Evolutionary conservation across 345 rosid species (phyloP), one percentile per base, ranked within the genome.

Genomic region (Melaleuca alternifolia): DNA sequence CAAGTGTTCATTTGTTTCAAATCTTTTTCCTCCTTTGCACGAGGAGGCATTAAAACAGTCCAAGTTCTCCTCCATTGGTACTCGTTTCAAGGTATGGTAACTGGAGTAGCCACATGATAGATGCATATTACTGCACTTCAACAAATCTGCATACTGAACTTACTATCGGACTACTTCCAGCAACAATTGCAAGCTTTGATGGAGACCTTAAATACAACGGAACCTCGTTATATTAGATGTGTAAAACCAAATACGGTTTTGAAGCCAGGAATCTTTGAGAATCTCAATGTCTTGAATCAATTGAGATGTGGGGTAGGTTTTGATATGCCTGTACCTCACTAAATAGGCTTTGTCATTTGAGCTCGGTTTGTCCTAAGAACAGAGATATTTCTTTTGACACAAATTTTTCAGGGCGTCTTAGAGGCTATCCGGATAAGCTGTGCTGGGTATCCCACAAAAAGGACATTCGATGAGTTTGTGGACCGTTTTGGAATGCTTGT

Each of bases 341-440:
- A 62, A 62, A 62, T 62, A 62, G 76, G 44, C 84, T 76, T 33
- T 85, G 65, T 37, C 79, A 56, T 46, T 20, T 51, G 44, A 30
- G 21, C 33, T 83, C 50, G 84, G 26, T 56, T 86, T 33, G 75
- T 86, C 83, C 37, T 30, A 62, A 30, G 44, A 62, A 30, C 30
- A 41, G 76, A 62, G 23, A 30, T 62, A 30, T 15, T 61, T 28
- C 76, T 62, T 30, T 30, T 16, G 75, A 30, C 44, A 62, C 44
- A 5, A 62, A 30, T 30, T 62, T 44, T 88, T 50, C 87, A 97
- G 99, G 99, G 99, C 90, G 99, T 97, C 85, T 95, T 97, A 86
- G 99, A 97, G 93, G 99, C 99, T 86, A 97, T 97, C 88, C 94
- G 99, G 89, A 97, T 97, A 89, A 97, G 99, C 89, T 97, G 99